Conservation (phyloP, 1,284 basidiomycete genomes). For the Boletus putidus region DNA sequence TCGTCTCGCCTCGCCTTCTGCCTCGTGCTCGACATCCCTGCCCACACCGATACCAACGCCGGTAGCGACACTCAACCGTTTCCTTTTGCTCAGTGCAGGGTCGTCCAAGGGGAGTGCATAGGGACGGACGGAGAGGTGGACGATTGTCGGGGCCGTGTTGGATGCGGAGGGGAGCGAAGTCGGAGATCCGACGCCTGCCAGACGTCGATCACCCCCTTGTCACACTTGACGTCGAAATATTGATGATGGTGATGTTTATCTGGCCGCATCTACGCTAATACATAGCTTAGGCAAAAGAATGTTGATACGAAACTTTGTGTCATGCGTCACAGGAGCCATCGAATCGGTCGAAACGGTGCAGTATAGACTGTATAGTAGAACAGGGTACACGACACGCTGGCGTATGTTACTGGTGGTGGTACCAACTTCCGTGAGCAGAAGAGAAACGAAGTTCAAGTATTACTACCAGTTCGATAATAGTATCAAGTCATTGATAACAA, state of each 20-base stretch:
- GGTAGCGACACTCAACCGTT: conserved; percentile 39
- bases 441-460: not conserved
- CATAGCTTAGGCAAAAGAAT: no score
- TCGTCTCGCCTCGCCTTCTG: conserved; percentile 10
- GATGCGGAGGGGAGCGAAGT: conserved; percentile 32
- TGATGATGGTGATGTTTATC: no score
- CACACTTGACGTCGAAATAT: no score
- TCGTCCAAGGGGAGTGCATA: conserved; percentile 56
- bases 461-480: not conserved
- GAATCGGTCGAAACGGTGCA: no score
- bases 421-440: not conserved
- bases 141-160: conserved; percentile 52
- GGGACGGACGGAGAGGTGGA: conserved; percentile 78
- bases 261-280: no score
- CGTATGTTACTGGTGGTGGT: no score
- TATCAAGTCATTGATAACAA: not conserved
- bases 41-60: conserved; percentile 9
- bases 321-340: no score
- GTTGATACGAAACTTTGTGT: no score
- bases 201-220: no score
- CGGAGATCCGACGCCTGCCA: conserved; percentile 56
- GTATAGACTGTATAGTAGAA: no score
- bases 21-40: conserved; percentile 5
- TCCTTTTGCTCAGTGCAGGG: conserved; percentile 54
- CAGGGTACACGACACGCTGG: no score